These are phyloP conservation scores for Clarireedia hainanense DNA, from an alignment of 2,329 filamentous ascomycete species.

Conservation along the genomic window DNA sequence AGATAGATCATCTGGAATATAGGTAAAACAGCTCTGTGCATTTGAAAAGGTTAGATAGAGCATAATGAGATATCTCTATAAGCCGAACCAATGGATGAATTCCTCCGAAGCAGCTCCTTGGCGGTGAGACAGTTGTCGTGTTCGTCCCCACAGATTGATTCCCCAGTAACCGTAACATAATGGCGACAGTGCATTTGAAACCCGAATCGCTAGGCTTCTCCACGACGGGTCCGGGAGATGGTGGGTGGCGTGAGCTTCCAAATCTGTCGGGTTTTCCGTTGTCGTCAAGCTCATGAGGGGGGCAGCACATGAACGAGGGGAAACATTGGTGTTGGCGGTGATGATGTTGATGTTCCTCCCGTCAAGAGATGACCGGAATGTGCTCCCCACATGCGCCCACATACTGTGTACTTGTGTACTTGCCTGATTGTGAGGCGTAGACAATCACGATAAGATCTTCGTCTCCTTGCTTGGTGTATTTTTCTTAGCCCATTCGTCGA, in stretches of 20 bases:
- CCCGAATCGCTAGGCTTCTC: constrained; percentile 2
- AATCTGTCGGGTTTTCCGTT: neutral
- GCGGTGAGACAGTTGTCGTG: constrained; percentile 4
- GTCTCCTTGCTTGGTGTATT: neutral
- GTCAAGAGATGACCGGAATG: neutral
- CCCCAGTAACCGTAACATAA: neutral
- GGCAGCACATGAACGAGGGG: too few species aligned
- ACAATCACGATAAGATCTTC: constrained; percentile 5
- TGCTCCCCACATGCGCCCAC: neutral
- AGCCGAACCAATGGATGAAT: neutral
- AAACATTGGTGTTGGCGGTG: neutral
- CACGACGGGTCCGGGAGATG: constrained; percentile 1
- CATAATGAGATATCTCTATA: neutral
- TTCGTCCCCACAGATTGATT: constrained; percentile 1
- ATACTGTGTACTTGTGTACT: too few species aligned
- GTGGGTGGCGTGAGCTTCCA: constrained; percentile 7
- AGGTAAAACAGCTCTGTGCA: neutral
- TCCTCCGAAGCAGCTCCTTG: neutral
- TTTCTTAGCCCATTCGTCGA: neutral
- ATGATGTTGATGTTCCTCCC: neutral
- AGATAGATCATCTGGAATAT: too few species aligned
- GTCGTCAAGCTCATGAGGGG: neutral
- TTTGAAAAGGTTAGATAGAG: neutral
- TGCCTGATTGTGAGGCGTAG: neutral
- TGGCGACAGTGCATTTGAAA: neutral